phyloP scores from a whole-genome alignment of 345 rosid genomes.

The Linum tenue region DNA sequence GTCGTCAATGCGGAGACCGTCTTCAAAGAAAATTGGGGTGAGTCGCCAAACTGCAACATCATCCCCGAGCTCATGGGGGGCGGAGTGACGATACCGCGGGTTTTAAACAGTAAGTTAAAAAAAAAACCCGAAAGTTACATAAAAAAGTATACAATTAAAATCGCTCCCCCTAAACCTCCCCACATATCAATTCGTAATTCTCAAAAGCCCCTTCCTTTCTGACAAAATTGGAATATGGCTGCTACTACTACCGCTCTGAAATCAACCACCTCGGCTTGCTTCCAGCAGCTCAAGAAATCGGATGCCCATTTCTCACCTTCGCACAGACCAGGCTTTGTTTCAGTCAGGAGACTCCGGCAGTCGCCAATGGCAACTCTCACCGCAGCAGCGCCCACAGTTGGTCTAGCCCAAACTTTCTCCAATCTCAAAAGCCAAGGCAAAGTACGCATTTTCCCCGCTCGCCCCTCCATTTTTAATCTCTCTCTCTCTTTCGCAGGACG shows the following conservation, averaged over 20 bases:
- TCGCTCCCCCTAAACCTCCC: too few relatives aligned
- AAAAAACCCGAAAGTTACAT: too few relatives aligned
- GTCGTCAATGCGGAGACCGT: too few relatives aligned
- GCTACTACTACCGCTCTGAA: slow-evolving; percentile 27
- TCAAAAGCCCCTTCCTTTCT: too few relatives aligned
- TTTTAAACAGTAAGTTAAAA: too few relatives aligned
- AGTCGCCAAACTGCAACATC: too few relatives aligned
- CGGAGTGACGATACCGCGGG: too few relatives aligned
- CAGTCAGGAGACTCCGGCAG: slow-evolving; percentile 24
- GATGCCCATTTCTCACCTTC: slow-evolving; percentile 18
- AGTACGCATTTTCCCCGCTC: slow-evolving; percentile 27
- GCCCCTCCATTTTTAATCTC: not conserved
- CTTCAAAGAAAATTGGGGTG: too few relatives aligned
- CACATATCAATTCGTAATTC: too few relatives aligned
- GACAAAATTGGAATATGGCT: slow-evolving; percentile 19
- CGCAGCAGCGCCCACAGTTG: slow-evolving; percentile 26
- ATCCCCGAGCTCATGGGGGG: too few relatives aligned
- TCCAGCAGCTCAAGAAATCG: slow-evolving; percentile 24
- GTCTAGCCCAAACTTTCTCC: slow-evolving; percentile 58
- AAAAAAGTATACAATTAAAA: too few relatives aligned
- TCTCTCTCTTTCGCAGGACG: not conserved
- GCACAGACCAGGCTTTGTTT: slow-evolving; percentile 18
- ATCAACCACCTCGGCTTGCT: slow-evolving; percentile 8
- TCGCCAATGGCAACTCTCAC: slow-evolving; percentile 47
- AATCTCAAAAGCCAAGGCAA: slow-evolving; percentile 51